Percentiles rank a stretch among this genome's conserved stretches.
phyloP scores from a whole-genome alignment of 768 basidiomycete species.

The Boletus reticulatus region DNA sequence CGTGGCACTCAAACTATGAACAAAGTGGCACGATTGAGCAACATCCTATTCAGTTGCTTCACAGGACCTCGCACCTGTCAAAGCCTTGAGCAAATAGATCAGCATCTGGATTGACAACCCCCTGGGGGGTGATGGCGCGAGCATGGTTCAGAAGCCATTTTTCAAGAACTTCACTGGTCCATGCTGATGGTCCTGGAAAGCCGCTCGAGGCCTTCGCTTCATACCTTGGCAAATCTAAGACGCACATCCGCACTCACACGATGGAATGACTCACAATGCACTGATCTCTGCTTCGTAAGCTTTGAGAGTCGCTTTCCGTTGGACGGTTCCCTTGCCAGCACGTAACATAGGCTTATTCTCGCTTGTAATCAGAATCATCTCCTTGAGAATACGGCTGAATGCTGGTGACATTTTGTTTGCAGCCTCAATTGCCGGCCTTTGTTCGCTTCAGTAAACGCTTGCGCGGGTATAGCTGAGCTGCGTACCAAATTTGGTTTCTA shows the following conservation, averaged over 20 bases:
- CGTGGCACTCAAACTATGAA: constrained; percentile 22
- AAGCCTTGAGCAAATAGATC: constrained; percentile 33
- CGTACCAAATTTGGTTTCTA: constrained; percentile 23
- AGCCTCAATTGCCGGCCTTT: constrained; percentile 39
- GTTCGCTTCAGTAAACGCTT: too few relatives aligned
- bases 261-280: constrained; percentile 12
- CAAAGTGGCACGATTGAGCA: neutral
- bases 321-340: constrained; percentile 31
- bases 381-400: constrained; percentile 45
- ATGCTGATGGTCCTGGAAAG: neutral
- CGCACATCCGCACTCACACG: neutral
- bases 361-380: constrained; percentile 47
- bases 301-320: constrained; percentile 15
- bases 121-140: neutral
- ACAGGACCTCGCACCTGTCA: constrained; percentile 27
- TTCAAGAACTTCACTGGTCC: neutral
- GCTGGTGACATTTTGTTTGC: constrained; percentile 38
- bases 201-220: neutral
- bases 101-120: neutral
- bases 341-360: constrained; percentile 40
- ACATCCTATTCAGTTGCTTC: neutral
- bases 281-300: constrained; percentile 27
- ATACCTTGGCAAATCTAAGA: neutral
- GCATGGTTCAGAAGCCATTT: constrained; percentile 14
- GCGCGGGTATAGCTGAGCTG: neutral